Base-by-base conservation (phyloP, 441 rosid species). In the Bocquillonia castaneifolia region DNA sequence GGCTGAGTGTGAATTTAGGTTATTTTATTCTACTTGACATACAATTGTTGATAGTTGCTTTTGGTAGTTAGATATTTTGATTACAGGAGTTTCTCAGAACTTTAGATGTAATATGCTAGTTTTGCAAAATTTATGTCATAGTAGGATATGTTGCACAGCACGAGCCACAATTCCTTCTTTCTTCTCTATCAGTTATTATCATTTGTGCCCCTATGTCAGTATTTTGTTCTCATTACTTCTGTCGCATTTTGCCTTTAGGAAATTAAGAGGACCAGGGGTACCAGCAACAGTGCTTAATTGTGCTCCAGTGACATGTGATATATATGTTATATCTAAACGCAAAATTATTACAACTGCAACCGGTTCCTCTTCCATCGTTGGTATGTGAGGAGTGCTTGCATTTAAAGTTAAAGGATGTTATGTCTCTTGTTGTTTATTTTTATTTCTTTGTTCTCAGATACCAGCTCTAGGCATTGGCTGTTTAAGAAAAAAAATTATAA, bases 261-360 rank as follows among this genome's bases (percentile, higher is more conserved):
- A 74, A 76, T 66, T 75, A 54, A 86, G 67, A 71, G 90, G 85
- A 67, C 83, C 80, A 52, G 84, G 84, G 45, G 70, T 84, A 64
- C 91, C 96, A 29, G 76, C 65, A 61, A 79, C 76, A 31, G 84
- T 88, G 55, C 69, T 84, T 44, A 84, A 74, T 71, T 72, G 58
- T 76, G 80, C 92, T 68, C 88, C 92, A 39, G 77, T 69, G 22
- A 48, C 80, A 28, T 87, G 90, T 63, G 77, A 83, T 57, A 55
- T 87, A 42, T 82, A 78, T 70, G 80, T 93, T 68, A 81, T 90
- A 64, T 83, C 75, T 71, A 80, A 72, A 62, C 73, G 59, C 51
- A 71, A 80, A 79, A 60, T 84, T 51, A 40, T 84, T 73, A 77
- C 81, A 45, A 86, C 79, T 77, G 85, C 86, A 25, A 80, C 81